Conservation (phyloP, 192 early-diverging fungal species). For the Umbelopsis sp. region DNA sequence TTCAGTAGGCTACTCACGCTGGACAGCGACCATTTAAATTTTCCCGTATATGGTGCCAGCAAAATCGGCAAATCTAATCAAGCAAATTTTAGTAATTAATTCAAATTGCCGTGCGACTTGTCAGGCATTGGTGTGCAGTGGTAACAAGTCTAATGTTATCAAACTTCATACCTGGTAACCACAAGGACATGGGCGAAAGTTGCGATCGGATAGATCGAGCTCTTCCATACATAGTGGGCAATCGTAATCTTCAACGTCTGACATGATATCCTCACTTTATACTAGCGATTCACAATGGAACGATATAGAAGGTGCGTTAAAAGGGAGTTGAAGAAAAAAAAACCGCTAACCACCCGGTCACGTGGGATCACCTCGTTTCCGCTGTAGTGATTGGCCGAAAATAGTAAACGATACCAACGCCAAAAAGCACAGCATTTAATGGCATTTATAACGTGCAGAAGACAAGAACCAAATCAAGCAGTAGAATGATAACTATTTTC, state of each 20-base stretch:
- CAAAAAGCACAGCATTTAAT: too few relatives aligned
- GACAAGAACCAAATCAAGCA: too few relatives aligned
- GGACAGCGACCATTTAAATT: conserved; percentile 90
- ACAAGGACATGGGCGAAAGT: conserved; percentile 95
- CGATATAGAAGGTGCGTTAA: not conserved
- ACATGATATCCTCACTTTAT: conserved; percentile 29
- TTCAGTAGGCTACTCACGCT: conserved; percentile 61
- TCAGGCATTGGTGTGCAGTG: not conserved
- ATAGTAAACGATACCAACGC: too few relatives aligned
- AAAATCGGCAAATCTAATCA: conserved; percentile 90
- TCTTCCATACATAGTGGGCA: conserved; percentile 98
- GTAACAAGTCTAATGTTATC: not conserved
- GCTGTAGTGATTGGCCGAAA: too few relatives aligned
- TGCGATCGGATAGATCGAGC: conserved; percentile 91
- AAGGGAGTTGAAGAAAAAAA: too few relatives aligned
- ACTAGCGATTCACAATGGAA: not conserved
- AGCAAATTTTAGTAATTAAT: not conserved
- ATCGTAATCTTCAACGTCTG: conserved; percentile 86
- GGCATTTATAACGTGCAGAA: too few relatives aligned
- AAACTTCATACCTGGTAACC: conserved; percentile 80
- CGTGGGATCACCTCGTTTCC: too few relatives aligned
- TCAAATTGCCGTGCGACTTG: not conserved
- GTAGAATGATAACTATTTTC: too few relatives aligned
- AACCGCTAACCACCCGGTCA: too few relatives aligned
- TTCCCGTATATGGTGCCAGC: conserved; percentile 94